A percentile compares a stretch with the other conserved stretches of the same genome.
Evolutionary conservation across 345 rosid genomes (phyloP).

Genomic region (Aegle marmelos): DNA sequence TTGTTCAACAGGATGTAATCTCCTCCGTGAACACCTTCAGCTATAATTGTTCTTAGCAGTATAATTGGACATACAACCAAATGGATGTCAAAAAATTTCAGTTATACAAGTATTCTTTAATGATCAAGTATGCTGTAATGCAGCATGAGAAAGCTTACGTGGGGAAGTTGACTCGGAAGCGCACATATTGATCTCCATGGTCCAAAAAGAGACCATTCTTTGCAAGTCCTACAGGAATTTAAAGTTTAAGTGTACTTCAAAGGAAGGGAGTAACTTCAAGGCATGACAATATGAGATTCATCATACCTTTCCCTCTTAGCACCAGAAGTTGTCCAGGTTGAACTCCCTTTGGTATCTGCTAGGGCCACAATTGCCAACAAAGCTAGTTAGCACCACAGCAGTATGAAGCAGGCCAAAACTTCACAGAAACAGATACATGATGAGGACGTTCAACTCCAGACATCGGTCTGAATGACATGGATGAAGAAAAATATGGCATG

Average conservation of each 20-base stretch:
- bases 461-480: neutral
- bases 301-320: conserved; percentile 80
- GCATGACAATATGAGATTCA: conserved; percentile 8
- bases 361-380: conserved; percentile 24
- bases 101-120: no score
- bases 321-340: conserved; percentile 76
- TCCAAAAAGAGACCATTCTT: conserved; percentile 62
- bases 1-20: neutral
- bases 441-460: neutral
- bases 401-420: neutral
- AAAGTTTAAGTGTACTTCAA: conserved; percentile 15
- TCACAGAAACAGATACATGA: neutral
- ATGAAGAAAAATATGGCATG: neutral
- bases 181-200: conserved; percentile 88
- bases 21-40: neutral
- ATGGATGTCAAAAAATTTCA: neutral
- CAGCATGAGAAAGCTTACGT: conserved; percentile 45
- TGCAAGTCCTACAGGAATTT: conserved; percentile 61
- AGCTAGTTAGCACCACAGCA: conserved; percentile 2
- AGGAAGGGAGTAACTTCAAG: conserved; percentile 1
- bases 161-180: conserved; percentile 75
- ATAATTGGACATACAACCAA: neutral
- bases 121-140: neutral
- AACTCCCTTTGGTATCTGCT: conserved; percentile 86
- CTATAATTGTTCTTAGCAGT: neutral